A percentile compares a stretch with the other conserved stretches of the same genome.
Conservation (phyloP, 805 yeast species). For the Wickerhamomyces bisporus region DNA sequence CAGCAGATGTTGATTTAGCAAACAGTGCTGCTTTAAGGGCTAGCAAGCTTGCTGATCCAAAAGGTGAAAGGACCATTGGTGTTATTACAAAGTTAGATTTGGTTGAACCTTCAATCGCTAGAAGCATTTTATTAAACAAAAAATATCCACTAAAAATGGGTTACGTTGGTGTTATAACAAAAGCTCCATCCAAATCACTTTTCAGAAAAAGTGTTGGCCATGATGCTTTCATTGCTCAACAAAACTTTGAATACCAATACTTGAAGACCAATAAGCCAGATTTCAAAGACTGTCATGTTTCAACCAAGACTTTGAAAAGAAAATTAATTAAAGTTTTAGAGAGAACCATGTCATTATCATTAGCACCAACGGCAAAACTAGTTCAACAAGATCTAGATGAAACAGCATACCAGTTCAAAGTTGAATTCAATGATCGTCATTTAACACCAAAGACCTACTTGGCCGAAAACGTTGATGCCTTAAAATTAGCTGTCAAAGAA, state of each 20-base stretch:
- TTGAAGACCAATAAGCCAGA: conserved; percentile 59
- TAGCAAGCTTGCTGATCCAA: conserved; percentile 82
- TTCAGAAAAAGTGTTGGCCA: conserved; percentile 52
- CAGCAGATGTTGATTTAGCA: conserved; percentile 97
- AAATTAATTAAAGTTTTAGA: conserved; percentile 86
- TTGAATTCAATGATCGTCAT: conserved; percentile 91
- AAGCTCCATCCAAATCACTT: conserved; percentile 49
- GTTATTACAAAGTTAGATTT: conserved; percentile 92
- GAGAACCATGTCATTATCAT: conserved; percentile 81
- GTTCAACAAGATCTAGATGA: conserved; percentile 93
- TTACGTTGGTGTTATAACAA: conserved; percentile 96
- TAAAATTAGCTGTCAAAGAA: conserved; percentile 84
- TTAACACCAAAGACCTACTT: conserved; percentile 91
- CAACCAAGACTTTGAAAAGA: conserved; percentile 69
- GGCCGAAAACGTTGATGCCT: conserved; percentile 83
- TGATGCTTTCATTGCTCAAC: conserved; percentile 63
- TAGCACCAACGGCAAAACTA: conserved; percentile 80
- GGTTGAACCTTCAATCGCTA: conserved; percentile 73
- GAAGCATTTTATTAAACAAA: conserved; percentile 60
- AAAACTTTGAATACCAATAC: conserved; percentile 57
- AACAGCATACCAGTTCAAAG: conserved; percentile 86
- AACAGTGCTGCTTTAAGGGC: conserved; percentile 93
- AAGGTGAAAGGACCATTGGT: conserved; percentile 94
- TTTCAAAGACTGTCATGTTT: conserved; percentile 61
- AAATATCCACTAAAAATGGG: conserved; percentile 94